A percentile compares a stretch with the other conserved stretches of the same genome.
Evolutionary conservation across 306 rosid genomes (phyloP).

Genomic region (Cucumis melo): DNA sequence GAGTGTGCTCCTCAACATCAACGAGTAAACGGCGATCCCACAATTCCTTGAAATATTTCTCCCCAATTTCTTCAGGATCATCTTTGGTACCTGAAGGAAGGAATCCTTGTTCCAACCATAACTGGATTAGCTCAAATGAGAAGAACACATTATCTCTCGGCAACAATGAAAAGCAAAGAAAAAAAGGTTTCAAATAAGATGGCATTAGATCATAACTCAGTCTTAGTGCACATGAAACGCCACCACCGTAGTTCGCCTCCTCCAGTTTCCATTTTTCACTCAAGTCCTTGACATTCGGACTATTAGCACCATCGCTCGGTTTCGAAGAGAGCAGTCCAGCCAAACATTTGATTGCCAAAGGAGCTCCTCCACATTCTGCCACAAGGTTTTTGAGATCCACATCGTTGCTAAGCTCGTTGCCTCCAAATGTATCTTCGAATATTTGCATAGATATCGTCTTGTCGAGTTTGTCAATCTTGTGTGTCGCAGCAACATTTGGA

Average conservation of each 20-base stretch:
- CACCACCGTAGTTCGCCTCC: not conserved
- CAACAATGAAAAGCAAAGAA: slow-evolving; percentile 16
- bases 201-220: slow-evolving; percentile 8
- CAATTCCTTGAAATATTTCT: slow-evolving; percentile 18
- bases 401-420: not conserved
- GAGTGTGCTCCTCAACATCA: slow-evolving; percentile 4
- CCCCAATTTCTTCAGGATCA: slow-evolving; percentile 15
- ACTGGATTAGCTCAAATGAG: slow-evolving; percentile 9
- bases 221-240: not conserved
- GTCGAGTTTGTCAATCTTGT: not conserved
- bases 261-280: not conserved
- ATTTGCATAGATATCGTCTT: not conserved
- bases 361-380: slow-evolving; percentile 13
- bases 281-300: not conserved
- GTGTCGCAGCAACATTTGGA: not conserved
- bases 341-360: not conserved
- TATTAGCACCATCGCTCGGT: not conserved
- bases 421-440: not conserved
- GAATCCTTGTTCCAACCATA: slow-evolving; percentile 39
- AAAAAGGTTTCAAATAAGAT: slow-evolving; percentile 8
- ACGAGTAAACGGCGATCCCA: slow-evolving; percentile 20
- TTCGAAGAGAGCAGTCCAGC: not conserved
- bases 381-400: not conserved
- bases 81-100: not conserved
- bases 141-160: slow-evolving; percentile 7